These are phyloP conservation scores for Capsicum rhomboideum DNA, from an alignment of 257 asterid species.

Conservation along the genomic window DNA sequence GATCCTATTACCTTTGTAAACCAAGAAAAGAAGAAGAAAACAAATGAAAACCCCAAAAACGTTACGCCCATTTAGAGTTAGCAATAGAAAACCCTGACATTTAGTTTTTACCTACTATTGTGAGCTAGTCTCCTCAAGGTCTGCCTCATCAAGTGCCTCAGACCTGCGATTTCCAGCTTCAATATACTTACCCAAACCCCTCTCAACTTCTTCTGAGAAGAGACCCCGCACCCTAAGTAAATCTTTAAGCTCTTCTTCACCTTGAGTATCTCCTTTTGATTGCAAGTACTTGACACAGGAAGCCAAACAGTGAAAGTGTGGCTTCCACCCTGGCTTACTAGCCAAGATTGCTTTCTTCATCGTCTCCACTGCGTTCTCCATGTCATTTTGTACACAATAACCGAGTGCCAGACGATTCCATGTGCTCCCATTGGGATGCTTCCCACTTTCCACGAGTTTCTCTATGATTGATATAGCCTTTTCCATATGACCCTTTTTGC, in stretches of 20 bases:
- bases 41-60: neutral
- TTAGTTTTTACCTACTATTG: neutral
- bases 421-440: slow-evolving; percentile 22
- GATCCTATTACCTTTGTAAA: too few relatives aligned
- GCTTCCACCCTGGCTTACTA: slow-evolving; percentile 9
- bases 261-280: slow-evolving; percentile 23
- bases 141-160: neutral
- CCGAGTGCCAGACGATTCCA: slow-evolving; percentile 41
- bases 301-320: slow-evolving; percentile 17
- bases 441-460: slow-evolving; percentile 12
- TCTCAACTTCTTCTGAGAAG: slow-evolving; percentile 16
- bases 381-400: slow-evolving; percentile 15
- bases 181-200: slow-evolving; percentile 9
- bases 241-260: slow-evolving; percentile 17
- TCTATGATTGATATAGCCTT: slow-evolving; percentile 32
- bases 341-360: slow-evolving; percentile 14
- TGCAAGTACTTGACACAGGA: slow-evolving; percentile 36
- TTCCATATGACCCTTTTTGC: slow-evolving; percentile 30
- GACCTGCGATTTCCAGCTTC: slow-evolving; percentile 1
- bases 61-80: neutral
- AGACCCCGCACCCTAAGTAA: slow-evolving; percentile 20
- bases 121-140: neutral
- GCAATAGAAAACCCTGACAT: neutral
- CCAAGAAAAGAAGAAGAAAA: neutral
- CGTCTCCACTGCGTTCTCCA: slow-evolving; percentile 37